These are phyloP conservation scores for Cladosporium sp. DNA, from an alignment of 2,329 filamentous ascomycete species.

Conservation along the genomic window DNA sequence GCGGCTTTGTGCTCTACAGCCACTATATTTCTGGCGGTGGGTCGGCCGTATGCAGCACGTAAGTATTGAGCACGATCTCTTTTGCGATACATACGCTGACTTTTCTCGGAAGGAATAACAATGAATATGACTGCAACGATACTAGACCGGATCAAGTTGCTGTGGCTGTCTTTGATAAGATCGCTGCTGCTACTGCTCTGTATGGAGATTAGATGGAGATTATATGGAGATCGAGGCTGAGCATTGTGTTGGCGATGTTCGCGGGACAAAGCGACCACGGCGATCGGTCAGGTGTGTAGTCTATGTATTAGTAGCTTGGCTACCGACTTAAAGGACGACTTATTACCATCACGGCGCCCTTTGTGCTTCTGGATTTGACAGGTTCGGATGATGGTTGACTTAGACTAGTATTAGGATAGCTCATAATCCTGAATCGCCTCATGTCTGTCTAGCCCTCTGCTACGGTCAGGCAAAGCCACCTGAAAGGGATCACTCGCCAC, in stretches of 20 bases:
- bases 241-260: background rate
- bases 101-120: background rate
- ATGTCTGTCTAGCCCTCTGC: no score
- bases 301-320: no score
- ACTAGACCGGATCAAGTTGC: background rate
- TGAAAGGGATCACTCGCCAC: background rate
- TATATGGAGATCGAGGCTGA: background rate
- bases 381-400: no score
- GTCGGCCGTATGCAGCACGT: background rate
- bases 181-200: background rate
- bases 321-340: no score
- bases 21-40: background rate
- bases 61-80: background rate
- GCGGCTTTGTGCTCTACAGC: background rate
- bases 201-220: background rate
- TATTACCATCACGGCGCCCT: no score
- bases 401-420: no score
- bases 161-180: background rate
- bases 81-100: background rate
- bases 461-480: background rate
- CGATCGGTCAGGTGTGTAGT: background rate
- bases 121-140: background rate
- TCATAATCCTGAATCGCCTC: no score
- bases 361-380: no score
- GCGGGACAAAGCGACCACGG: background rate